Evolutionary conservation across 2,329 filamentous ascomycete genomes (phyloP).

Genomic region (Claviceps spartinae): DNA sequence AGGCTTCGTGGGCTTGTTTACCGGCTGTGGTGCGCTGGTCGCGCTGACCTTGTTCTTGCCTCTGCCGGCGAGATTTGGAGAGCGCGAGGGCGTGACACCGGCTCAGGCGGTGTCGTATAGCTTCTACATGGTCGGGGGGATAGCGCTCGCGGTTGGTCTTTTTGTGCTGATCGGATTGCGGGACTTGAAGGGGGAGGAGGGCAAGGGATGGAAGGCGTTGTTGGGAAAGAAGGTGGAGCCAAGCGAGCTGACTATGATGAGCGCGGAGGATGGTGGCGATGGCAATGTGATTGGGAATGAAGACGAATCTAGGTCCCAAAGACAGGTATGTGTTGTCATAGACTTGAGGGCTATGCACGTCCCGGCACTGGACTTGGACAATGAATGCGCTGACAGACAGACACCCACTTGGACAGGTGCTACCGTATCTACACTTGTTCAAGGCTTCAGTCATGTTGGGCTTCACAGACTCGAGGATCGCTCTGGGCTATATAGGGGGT

Average conservation of each 20-base stretch:
- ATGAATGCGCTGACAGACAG: slow-evolving; percentile 6
- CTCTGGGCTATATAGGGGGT: slow-evolving; percentile 79
- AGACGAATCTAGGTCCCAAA: slow-evolving; percentile 7
- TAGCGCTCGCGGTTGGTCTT: slow-evolving; percentile 59
- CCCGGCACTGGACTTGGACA: neutral
- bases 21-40: slow-evolving; percentile 79
- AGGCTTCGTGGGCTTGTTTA: slow-evolving; percentile 83
- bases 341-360: neutral
- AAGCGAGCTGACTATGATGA: slow-evolving; percentile 10
- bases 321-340: slow-evolving; percentile 14
- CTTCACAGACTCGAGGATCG: slow-evolving; percentile 63
- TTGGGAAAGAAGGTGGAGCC: slow-evolving; percentile 26
- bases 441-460: slow-evolving; percentile 54
- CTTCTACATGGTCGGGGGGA: slow-evolving; percentile 71
- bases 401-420: slow-evolving; percentile 15
- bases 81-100: slow-evolving; percentile 56
- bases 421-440: slow-evolving; percentile 48
- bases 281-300: neutral
- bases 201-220: slow-evolving; percentile 55
- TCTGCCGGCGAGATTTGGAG: slow-evolving; percentile 65
- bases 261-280: slow-evolving; percentile 3
- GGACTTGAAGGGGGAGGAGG: slow-evolving; percentile 56
- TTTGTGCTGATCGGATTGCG: slow-evolving; percentile 70
- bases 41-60: slow-evolving; percentile 75
- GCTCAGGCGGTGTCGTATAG: slow-evolving; percentile 65